Base-by-base conservation (phyloP, 768 basidiomycete species). In the Suillus hirtellus region DNA sequence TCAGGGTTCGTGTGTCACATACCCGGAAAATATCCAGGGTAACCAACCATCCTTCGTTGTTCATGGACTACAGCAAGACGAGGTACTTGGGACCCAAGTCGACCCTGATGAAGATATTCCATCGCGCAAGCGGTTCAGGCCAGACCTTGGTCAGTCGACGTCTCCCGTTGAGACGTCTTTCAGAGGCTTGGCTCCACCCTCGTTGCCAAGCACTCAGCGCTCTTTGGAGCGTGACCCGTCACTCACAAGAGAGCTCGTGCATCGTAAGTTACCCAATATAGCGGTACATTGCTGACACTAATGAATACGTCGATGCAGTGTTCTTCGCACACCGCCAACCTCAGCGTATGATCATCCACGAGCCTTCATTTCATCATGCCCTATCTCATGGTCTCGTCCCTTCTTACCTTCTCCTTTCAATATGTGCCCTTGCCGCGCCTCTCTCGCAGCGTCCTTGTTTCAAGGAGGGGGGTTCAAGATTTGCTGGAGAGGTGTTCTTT, bases 241-340 rank as follows among this genome's bases (percentile, higher is more conserved):
- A 34, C 81, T 89, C 63, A 89, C 86, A 31, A 84, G 88, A 61
- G 90, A 92, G 73, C 82, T 92, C 63, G 88, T 89, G 40, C 89
- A 90, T 71, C 78, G 90, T 89, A 73, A 71, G 89, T 37, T 52
- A 7, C 40, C n/a, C 38, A 4, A 24, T 43, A 63, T 10, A 11
- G 47, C 21, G 35, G 17, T 17, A 53, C 19, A 35, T 24, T 42
- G 6, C 38, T 27, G 56, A 49, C 31, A 19, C 60, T 67, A 38
- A 64, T 63, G 35, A 31, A 1, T 38, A 54, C 50, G 17, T 56
- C 42, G 47, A 59, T 56, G 46, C 68, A 93, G 91, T 93, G 11
- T 93, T 93, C 74, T 93, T 93, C 73, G 82, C 92, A 31, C 89
- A 90, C 72, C 89, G 88, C 67, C 89, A 93, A 70, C 92, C 92